Evolutionary conservation across 2,329 filamentous ascomycete genomes (phyloP).

Genomic region (Paecilomyces variotii): DNA sequence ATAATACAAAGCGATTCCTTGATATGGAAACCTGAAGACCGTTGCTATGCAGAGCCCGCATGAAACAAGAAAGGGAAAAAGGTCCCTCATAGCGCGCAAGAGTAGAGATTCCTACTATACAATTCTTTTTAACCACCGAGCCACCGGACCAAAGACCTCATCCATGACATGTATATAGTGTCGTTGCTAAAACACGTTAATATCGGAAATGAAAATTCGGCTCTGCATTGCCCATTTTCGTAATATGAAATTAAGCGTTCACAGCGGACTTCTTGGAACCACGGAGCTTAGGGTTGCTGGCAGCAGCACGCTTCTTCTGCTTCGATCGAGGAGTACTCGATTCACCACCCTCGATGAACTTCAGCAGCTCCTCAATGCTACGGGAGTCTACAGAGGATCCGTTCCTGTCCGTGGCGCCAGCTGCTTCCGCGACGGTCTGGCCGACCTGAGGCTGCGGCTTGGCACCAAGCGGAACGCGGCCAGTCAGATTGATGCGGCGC

Average conservation of each 20-base stretch:
- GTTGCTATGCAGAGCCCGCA: constrained; percentile 17
- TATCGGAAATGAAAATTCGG: constrained; percentile 3
- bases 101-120: constrained; percentile 30
- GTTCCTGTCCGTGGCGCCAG: constrained; percentile 30
- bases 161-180: constrained; percentile 4
- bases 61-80: constrained; percentile 12
- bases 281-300: constrained; percentile 37
- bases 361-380: constrained; percentile 87
- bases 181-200: constrained; percentile 1
- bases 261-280: constrained; percentile 32
- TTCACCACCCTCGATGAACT: constrained; percentile 76
- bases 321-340: constrained; percentile 30
- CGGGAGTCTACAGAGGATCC: constrained; percentile 57
- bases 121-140: constrained; percentile 6
- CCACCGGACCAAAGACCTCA: constrained; percentile 9
- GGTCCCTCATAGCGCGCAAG: constrained; percentile 7
- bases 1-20: constrained; percentile 11
- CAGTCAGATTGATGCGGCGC: constrained; percentile 61
- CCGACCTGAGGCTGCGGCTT: constrained; percentile 57
- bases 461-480: constrained; percentile 50
- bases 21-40: constrained; percentile 19
- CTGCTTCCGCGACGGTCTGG: constrained; percentile 46
- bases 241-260: constrained; percentile 16
- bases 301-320: constrained; percentile 37
- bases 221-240: not conserved